Evolutionary conservation across 2,329 filamentous ascomycete species (phyloP).

Genomic region (Tolypocladium amazonense): DNA sequence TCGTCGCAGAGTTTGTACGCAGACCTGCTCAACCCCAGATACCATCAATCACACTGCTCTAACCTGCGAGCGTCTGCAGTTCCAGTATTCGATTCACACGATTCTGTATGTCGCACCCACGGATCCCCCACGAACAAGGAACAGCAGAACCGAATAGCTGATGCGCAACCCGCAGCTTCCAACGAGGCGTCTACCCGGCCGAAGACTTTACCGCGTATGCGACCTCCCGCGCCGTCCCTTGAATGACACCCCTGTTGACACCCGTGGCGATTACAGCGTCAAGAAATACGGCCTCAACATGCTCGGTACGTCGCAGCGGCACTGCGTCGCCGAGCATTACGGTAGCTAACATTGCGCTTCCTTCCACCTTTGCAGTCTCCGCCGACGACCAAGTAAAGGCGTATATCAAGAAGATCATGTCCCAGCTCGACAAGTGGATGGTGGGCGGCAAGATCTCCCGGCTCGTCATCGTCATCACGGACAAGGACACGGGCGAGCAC

Average conservation of each 20-base stretch:
- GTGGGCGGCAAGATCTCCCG: constrained; percentile 92
- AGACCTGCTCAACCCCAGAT: neutral
- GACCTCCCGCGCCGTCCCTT: neutral
- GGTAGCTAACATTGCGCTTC: constrained; percentile 3
- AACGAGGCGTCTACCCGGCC: constrained; percentile 76
- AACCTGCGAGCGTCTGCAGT: constrained; percentile 35
- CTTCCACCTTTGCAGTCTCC: constrained; percentile 47
- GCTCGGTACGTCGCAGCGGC: constrained; percentile 46
- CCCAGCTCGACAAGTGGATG: constrained; percentile 97
- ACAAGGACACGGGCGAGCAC: constrained; percentile 93
- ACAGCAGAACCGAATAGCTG: constrained; percentile 2
- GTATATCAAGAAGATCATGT: constrained; percentile 99
- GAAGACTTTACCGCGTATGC: constrained; percentile 89
- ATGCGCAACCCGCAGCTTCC: constrained; percentile 51
- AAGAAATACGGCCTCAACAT: constrained; percentile 99
- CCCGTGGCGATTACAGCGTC: constrained; percentile 34
- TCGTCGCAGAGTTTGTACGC: constrained; percentile 83
- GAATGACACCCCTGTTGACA: neutral
- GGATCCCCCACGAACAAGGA: neutral
- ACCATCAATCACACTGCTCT: neutral
- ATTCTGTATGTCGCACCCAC: constrained; percentile 56
- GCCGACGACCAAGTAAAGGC: constrained; percentile 97
- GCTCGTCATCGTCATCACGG: constrained; percentile 90
- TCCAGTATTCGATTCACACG: constrained; percentile 97
- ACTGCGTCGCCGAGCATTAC: too few relatives aligned